phyloP scores from a whole-genome alignment of 1,284 basidiomycete species.

The Ceratobasidium sp. region DNA sequence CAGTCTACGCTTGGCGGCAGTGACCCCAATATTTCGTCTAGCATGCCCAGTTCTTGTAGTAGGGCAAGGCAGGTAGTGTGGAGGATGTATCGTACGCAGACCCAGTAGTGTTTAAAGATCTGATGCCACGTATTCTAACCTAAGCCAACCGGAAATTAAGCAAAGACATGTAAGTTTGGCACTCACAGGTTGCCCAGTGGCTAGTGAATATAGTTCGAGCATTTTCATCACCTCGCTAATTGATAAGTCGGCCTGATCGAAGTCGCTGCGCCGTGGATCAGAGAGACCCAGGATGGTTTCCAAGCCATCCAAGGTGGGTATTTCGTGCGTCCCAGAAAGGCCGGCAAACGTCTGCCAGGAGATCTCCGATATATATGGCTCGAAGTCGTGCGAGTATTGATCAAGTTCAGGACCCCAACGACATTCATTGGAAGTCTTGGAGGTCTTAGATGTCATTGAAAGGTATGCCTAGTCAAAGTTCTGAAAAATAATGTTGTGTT shows the following conservation, averaged over 20 bases:
- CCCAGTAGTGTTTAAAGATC: slow-evolving; percentile 2
- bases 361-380: neutral
- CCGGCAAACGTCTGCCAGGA: neutral
- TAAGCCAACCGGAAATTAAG: neutral
- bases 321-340: neutral
- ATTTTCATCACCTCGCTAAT: neutral
- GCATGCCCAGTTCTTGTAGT: neutral
- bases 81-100: neutral
- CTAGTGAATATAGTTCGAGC: neutral
- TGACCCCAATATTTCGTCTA: neutral
- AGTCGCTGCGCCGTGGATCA: neutral
- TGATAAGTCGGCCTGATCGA: neutral
- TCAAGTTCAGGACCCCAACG: neutral
- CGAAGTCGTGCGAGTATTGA: neutral
- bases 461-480: neutral
- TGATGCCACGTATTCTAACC: neutral
- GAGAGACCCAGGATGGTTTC: neutral
- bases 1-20: neutral
- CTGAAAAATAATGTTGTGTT: neutral
- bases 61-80: neutral
- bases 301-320: neutral
- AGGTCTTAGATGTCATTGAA: neutral
- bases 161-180: neutral
- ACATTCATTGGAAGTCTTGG: neutral
- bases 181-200: neutral